Percentiles rank a stretch among this genome's conserved stretches.
phyloP scores from a whole-genome alignment of 75 land plant genomes.

The Chamaecyparis obtusa region DNA sequence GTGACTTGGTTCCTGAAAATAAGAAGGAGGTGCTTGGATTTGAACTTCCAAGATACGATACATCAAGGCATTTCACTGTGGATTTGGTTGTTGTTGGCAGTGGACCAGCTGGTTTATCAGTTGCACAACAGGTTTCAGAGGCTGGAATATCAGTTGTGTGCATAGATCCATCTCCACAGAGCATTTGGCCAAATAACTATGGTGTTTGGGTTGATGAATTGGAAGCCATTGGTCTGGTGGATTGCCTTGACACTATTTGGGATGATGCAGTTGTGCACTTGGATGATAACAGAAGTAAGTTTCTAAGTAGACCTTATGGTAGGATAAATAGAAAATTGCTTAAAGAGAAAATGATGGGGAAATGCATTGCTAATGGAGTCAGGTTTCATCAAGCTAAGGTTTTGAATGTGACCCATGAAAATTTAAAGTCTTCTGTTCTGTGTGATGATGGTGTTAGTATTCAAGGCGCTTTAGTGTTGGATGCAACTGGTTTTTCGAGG shows the following conservation, averaged over 20 bases:
- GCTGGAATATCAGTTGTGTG: slow-evolving; percentile 59
- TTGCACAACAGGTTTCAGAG: slow-evolving; percentile 57
- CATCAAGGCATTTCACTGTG: slow-evolving; percentile 18
- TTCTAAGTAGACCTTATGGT: slow-evolving; percentile 61
- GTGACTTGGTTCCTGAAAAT: slow-evolving; percentile 31
- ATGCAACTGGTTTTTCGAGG: slow-evolving; percentile 74
- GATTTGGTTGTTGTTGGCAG: slow-evolving; percentile 67
- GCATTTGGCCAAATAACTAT: slow-evolving; percentile 80
- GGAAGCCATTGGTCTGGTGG: slow-evolving; percentile 49
- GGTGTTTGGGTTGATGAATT: slow-evolving; percentile 91
- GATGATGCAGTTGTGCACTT: slow-evolving; percentile 50
- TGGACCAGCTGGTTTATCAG: slow-evolving; percentile 75
- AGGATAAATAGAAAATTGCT: slow-evolving; percentile 49
- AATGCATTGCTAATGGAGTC: slow-evolving; percentile 52
- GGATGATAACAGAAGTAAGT: slow-evolving; percentile 54
- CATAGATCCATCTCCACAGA: slow-evolving; percentile 70
- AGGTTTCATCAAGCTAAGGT: slow-evolving; percentile 66
- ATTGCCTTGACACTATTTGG: slow-evolving; percentile 76
- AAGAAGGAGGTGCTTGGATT: slow-evolving; percentile 30
- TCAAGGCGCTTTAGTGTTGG: slow-evolving; percentile 52
- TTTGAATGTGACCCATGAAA: slow-evolving; percentile 44
- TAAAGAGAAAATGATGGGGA: slow-evolving; percentile 51
- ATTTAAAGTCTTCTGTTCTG: slow-evolving; percentile 46
- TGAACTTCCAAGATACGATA: slow-evolving; percentile 44
- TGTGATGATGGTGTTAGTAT: slow-evolving; percentile 62